Evolutionary conservation across 179 eudicot genomes (phyloP), one percentile per base, ranked within the genome.

Genomic region (Vitellaria paradoxa): DNA sequence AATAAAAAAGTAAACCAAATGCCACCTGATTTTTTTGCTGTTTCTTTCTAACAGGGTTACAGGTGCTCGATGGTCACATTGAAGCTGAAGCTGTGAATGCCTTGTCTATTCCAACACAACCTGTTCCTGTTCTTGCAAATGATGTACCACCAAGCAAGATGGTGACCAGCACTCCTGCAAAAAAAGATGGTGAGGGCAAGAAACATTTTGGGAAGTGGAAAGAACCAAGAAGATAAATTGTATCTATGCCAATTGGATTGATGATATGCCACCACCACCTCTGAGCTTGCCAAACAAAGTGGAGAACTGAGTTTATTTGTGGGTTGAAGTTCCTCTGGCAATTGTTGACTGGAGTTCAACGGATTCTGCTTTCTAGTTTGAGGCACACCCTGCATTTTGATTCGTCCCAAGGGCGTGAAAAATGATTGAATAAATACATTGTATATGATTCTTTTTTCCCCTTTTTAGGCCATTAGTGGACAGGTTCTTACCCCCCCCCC

Each of bases 211-310:
- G 23, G 15, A 67, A 76, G 65, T 76, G 72, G 79, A 76, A 76
- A 57, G 73, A 9, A 40, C 52, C 56, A 76, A 76, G 79, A 76
- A 76, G 73, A 66, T 76, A 53, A 20, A 67, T 68, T 21, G 66
- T 5, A 76, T 76, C 57, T 76, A 76, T 68, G 79, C 73, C 68
- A 73, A 76, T 15, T 76, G 79, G 79, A 66, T 76, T 5, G 79
- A 76, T 56, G 73, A 68, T 68, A 21, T 67, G n/a, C 42, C 55
- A 30, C 56, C 73, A 0, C 79, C 65, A 7, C 79, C 79, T 42
- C 73, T 2, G 45, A 76, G 40, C 73, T 57, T 21, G 40, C 79
- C 79, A 42, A 68, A 45, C 42, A 37, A 67, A 53, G 78, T 30
- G 30, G 52, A 76, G 72, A 52, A 64, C 50, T 76, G 63, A 66